Conservation (phyloP, 2,329 filamentous ascomycete genomes). For the Xylaria sp. region DNA sequence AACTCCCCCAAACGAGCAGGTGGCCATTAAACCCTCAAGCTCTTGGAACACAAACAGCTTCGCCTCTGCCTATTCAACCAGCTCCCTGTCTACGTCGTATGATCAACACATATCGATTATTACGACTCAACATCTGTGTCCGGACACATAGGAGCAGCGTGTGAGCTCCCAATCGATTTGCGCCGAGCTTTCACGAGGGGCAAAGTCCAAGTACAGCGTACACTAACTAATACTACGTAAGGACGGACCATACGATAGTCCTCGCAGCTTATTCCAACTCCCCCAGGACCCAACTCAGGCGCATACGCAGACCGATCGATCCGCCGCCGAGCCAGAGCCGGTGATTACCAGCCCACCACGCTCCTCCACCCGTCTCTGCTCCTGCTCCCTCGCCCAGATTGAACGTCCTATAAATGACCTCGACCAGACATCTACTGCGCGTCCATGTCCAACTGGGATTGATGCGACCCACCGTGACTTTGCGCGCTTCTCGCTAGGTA, state of each 20-base stretch:
- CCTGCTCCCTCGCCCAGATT: not conserved
- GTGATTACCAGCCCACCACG: not conserved
- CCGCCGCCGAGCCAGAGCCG: constrained; percentile 18
- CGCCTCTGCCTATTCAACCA: not conserved
- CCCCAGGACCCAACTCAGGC: not conserved
- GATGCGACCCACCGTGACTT: constrained; percentile 33
- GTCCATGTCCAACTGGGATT: constrained; percentile 33
- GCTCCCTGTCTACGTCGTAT: not conserved
- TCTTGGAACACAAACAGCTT: not conserved
- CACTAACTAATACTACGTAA: not conserved
- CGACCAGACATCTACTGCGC: constrained; percentile 25
- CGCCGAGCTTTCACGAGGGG: not conserved
- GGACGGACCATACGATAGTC: not conserved
- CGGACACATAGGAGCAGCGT: not conserved
- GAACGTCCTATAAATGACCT: constrained; percentile 29
- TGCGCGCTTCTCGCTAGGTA: constrained; percentile 34
- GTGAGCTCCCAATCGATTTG: constrained; percentile 3
- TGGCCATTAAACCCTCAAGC: constrained; percentile 12
- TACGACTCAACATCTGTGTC: constrained; percentile 5
- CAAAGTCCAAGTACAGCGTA: not conserved
- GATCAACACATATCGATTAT: not conserved
- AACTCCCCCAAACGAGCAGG: not conserved
- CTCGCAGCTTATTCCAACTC: not conserved
- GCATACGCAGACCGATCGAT: constrained; percentile 18
- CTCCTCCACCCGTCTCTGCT: not conserved